phyloP scores from a whole-genome alignment of 2,329 filamentous ascomycete genomes.

The Penicillium sp. region DNA sequence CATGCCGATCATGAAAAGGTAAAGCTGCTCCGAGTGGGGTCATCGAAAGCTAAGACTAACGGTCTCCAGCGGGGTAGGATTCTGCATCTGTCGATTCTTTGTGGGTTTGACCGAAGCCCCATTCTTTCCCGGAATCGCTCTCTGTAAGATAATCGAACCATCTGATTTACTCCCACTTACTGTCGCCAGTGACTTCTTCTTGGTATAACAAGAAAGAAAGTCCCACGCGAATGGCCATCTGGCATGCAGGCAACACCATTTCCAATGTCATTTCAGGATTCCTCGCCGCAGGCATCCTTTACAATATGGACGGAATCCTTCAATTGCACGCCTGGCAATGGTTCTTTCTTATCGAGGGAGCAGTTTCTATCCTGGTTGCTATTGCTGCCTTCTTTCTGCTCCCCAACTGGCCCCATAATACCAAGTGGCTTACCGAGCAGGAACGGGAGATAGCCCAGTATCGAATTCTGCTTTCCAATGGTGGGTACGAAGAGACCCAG shows the following conservation, averaged over 20 bases:
- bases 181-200: not conserved
- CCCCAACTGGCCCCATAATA: not conserved
- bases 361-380: slow-evolving; percentile 1
- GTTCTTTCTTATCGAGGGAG: not conserved
- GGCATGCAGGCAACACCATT: not conserved
- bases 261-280: not conserved
- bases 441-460: not conserved
- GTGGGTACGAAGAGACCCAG: not conserved
- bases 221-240: not conserved
- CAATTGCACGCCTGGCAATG: not conserved
- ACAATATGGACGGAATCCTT: not conserved
- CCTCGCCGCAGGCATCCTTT: not conserved
- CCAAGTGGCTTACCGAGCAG: not conserved
- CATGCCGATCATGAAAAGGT: slow-evolving; percentile 1
- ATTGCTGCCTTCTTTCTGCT: not conserved
- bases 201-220: not conserved
- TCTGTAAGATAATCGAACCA: not conserved
- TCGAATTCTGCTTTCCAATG: not conserved
- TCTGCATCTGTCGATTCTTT: slow-evolving; percentile 1
- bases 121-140: slow-evolving; percentile 1
- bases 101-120: not conserved
- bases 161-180: not conserved
- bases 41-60: not conserved
- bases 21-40: not conserved
- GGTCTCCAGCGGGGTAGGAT: not conserved